Evolutionary conservation across 2,329 filamentous ascomycete genomes (phyloP).

Genomic region (Penicillium sclerotiorum): DNA sequence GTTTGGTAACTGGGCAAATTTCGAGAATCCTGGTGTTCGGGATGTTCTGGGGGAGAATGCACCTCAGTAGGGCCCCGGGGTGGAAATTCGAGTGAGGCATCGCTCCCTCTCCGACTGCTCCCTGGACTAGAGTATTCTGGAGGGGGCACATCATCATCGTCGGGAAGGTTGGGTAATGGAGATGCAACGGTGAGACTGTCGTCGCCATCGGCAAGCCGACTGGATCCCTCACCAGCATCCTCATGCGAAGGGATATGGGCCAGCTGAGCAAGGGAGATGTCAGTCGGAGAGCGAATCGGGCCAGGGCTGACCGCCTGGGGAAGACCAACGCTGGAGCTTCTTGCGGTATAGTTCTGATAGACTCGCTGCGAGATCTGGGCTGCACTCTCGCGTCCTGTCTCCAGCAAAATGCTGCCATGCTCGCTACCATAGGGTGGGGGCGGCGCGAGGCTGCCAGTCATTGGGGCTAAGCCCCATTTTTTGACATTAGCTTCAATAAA

Average conservation of each 20-base stretch:
- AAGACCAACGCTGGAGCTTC: constrained; percentile 77
- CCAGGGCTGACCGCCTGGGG: constrained; percentile 79
- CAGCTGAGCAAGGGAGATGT: constrained; percentile 90
- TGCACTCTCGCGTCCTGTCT: constrained; percentile 70
- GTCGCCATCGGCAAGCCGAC: constrained; percentile 44
- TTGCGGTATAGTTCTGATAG: constrained; percentile 66
- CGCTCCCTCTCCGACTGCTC: constrained; percentile 59
- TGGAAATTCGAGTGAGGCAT: constrained; percentile 46
- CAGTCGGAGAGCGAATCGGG: constrained; percentile 85
- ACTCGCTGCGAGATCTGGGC: constrained; percentile 42
- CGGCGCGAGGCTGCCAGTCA: constrained; percentile 91
- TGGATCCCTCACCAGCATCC: constrained; percentile 73
- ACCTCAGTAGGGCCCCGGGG: constrained; percentile 5
- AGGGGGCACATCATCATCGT: constrained; percentile 35
- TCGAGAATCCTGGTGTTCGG: constrained; percentile 7
- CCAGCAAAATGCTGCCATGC: constrained; percentile 92
- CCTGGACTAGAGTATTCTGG: constrained; percentile 59
- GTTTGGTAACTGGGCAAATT: constrained; percentile 25
- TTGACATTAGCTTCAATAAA: constrained; percentile 99
- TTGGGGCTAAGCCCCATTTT: constrained; percentile 97
- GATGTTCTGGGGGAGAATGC: not conserved
- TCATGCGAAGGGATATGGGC: constrained; percentile 68
- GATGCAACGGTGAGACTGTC: constrained; percentile 8
- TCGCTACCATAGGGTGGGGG: constrained; percentile 96
- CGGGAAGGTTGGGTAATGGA: constrained; percentile 32